phyloP scores from a whole-genome alignment of 805 yeast genomes.

The Lachancea thermotolerans region DNA sequence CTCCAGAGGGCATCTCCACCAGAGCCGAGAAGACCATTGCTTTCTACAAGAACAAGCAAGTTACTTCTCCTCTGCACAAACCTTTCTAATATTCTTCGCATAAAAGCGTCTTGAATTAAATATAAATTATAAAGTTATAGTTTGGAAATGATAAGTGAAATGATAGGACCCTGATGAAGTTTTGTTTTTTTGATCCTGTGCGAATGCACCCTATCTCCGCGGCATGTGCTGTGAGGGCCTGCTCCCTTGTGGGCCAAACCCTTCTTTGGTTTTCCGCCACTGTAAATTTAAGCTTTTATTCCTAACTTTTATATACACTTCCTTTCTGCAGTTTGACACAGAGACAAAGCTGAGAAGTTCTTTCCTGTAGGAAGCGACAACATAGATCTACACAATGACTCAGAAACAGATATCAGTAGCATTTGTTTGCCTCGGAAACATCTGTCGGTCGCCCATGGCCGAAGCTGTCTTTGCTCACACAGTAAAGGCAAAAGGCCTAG shows the following conservation, averaged over 20 bases:
- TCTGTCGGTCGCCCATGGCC: constrained; percentile 97
- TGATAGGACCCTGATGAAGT: no score
- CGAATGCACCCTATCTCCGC: no score
- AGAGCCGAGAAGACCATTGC: constrained; percentile 75
- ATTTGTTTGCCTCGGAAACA: constrained; percentile 85
- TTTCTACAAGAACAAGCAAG: constrained; percentile 71
- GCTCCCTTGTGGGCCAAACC: no score
- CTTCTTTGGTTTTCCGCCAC: no score
- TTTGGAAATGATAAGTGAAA: no score
- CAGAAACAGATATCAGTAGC: constrained; percentile 53
- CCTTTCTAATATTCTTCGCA: constrained; percentile 51
- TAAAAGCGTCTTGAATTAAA: neutral
- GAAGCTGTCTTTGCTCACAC: constrained; percentile 78
- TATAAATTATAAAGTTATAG: neutral
- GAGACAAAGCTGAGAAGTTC: no score
- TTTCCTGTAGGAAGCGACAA: no score
- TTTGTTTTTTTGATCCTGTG: no score
- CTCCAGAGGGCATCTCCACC: constrained; percentile 85
- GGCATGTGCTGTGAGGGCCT: no score
- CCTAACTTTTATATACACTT: no score
- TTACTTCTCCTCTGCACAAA: constrained; percentile 68
- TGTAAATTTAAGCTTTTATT: no score
- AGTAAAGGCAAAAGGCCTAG: constrained; percentile 44
- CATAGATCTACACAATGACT: neutral
- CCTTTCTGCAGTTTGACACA: no score